Percentiles rank a stretch among this genome's conserved stretches.
These are phyloP conservation scores for Rosa lucieae DNA, from an alignment of 306 rosid genomes.

Conservation along the genomic window DNA sequence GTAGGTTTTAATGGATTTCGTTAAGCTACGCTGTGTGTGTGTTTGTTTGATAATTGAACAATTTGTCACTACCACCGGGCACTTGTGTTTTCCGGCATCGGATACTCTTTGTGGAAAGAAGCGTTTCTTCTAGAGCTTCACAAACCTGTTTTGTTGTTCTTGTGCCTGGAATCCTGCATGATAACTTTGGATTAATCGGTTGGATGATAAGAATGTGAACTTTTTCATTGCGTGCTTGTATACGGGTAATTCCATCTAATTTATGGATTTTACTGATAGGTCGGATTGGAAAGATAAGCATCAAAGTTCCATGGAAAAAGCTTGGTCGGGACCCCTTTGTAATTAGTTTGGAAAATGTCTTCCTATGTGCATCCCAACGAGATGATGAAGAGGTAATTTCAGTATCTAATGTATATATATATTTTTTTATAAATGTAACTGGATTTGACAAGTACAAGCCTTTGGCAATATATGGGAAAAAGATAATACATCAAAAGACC, in stretches of 20 bases:
- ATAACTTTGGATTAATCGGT: not conserved
- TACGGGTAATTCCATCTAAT: not conserved
- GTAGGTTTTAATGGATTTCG: not conserved
- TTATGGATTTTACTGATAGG: constrained; percentile 40
- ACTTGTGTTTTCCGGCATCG: too few species aligned
- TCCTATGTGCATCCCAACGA: constrained; percentile 78
- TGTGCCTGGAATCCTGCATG: not conserved
- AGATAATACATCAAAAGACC: not conserved
- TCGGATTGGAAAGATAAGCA: constrained; percentile 89
- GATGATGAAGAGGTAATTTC: constrained; percentile 78
- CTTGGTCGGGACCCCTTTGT: constrained; percentile 91
- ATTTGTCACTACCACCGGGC: too few species aligned
- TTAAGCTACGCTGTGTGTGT: not conserved
- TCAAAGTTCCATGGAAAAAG: constrained; percentile 97
- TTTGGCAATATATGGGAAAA: not conserved
- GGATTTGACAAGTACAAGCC: not conserved
- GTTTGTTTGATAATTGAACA: not conserved
- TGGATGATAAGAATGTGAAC: not conserved
- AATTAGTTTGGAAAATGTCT: constrained; percentile 74
- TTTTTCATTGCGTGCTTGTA: not conserved
- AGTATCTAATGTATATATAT: not conserved
- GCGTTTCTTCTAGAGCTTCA: not conserved
- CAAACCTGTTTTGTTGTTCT: not conserved
- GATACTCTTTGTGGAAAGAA: too few species aligned
- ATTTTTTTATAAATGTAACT: not conserved